Percentiles rank a stretch among this genome's conserved stretches.
Evolutionary conservation across 768 basidiomycete genomes (phyloP).

Genomic region (Suillus spraguei): DNA sequence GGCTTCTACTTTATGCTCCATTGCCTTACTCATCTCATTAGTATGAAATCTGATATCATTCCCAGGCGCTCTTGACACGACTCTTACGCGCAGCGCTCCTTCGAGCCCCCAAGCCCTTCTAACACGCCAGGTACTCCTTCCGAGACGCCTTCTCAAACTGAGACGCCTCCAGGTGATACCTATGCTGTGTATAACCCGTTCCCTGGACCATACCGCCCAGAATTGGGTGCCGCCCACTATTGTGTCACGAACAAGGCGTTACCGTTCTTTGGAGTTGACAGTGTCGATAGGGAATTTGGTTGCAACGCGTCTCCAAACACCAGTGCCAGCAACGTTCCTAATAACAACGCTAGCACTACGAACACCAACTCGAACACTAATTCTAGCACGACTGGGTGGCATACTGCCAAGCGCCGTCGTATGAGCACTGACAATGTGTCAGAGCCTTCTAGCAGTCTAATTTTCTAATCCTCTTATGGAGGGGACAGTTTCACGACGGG

Average conservation of each 20-base stretch:
- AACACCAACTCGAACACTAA: neutral
- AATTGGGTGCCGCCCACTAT: slow-evolving; percentile 39
- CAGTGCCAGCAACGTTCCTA: slow-evolving; percentile 16
- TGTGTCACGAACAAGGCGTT: slow-evolving; percentile 46
- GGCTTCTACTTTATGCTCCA: slow-evolving; percentile 86
- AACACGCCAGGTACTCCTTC: slow-evolving; percentile 75
- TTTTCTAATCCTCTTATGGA: no score
- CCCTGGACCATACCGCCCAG: slow-evolving; percentile 77
- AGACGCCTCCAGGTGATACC: slow-evolving; percentile 49
- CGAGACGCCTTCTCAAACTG: slow-evolving; percentile 62
- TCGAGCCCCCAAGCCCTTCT: slow-evolving; percentile 39
- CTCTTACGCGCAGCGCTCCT: neutral
- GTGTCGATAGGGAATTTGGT: slow-evolving; percentile 44
- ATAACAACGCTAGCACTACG: neutral
- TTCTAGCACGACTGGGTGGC: neutral
- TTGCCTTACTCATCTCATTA: slow-evolving; percentile 62
- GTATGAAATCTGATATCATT: slow-evolving; percentile 90
- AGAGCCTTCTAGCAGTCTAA: no score
- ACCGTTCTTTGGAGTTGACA: slow-evolving; percentile 53
- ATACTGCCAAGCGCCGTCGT: no score
- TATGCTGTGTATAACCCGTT: slow-evolving; percentile 47
- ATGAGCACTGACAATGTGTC: no score
- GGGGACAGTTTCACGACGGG: no score
- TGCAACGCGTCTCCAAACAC: slow-evolving; percentile 13
- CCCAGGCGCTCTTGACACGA: slow-evolving; percentile 65